Conservation (phyloP, 2,329 filamentous ascomycete genomes). For the Orbilia blumenaviensis region DNA sequence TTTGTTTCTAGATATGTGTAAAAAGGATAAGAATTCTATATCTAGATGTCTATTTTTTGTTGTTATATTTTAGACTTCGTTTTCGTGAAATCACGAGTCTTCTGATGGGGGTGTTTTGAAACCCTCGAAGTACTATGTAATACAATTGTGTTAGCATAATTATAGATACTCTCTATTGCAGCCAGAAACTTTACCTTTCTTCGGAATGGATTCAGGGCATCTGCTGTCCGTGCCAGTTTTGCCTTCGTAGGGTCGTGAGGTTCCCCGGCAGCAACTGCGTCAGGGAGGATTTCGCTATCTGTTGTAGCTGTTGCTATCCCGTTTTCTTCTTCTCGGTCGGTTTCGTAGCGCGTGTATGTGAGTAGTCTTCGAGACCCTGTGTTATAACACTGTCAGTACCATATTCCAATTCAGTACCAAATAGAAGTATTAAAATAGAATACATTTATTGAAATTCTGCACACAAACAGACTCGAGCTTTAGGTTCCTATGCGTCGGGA, state of each 20-base stretch:
- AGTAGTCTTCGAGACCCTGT: constrained; percentile 84
- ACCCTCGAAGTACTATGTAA: constrained; percentile 61
- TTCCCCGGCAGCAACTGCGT: constrained; percentile 56
- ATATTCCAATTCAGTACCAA: too few species aligned
- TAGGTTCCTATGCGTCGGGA: constrained; percentile 79
- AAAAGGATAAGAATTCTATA: neutral
- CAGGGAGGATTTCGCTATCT: constrained; percentile 59
- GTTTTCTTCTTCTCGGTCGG: constrained; percentile 63
- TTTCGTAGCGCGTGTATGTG: constrained; percentile 78
- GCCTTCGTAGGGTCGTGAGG: constrained; percentile 50
- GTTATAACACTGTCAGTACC: constrained; percentile 35
- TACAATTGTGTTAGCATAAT: neutral
- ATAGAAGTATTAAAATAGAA: neutral
- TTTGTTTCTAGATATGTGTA: too few species aligned
- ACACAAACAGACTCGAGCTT: constrained; percentile 79
- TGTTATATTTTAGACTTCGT: neutral
- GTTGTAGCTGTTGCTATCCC: too few species aligned
- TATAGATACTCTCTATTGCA: neutral
- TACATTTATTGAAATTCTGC: constrained; percentile 90
- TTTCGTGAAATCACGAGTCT: too few species aligned
- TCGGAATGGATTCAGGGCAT: constrained; percentile 75
- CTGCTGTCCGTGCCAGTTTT: constrained; percentile 67
- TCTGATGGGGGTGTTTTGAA: constrained; percentile 58
- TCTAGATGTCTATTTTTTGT: neutral
- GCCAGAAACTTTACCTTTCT: constrained; percentile 62